Evolutionary conservation across 257 asterid genomes (phyloP), one percentile per base, ranked within the genome.

Genomic region (Cruciata laevipes): DNA sequence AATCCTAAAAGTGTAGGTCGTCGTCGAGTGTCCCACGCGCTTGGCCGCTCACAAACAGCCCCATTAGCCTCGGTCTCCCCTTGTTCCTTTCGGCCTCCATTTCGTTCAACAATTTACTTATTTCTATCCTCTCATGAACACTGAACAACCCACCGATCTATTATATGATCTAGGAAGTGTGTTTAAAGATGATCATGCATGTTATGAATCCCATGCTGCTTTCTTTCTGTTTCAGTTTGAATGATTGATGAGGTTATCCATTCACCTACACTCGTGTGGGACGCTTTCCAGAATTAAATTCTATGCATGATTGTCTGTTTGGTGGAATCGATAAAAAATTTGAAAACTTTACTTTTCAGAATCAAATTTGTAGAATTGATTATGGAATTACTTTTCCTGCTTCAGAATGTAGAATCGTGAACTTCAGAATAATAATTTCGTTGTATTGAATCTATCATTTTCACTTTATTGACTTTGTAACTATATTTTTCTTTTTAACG

Each of bases 21-120:
- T 82, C 55, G 77, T 89, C 90, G 56, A 42, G 4, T 75, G 85
- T 68, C 87, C 89, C 87, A 90, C 96, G 76, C 95, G 94, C 79
- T 81, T 82, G 63, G 57, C 65, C 68, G 70, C 73, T 44, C 67
- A 16, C 42, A 14, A 33, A 51, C 52, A 63, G 17, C 66, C 78
- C 73, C 69, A 56, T 7, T 42, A 8, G 17, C 67, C 7, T 11
- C 24, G 56, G 63, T 47, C 74, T 0, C 21, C 20, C 61, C 3
- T n/a, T 24, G n/a, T 56, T 51, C 58, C 51, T 47, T 51, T 61
- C 53, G 53, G 53, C 53, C n/a, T 61, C n/a, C 33, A n/a, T 66
- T 65, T 25, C 10, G 13, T 13, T 6, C 27, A 23, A 31, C 8
- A 3, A 35, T 10, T 47, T 66, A 17, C 61, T 11, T 9, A 11